These are phyloP conservation scores for Moesziomyces sp. DNA, from an alignment of 1,284 basidiomycete species.

Conservation along the genomic window DNA sequence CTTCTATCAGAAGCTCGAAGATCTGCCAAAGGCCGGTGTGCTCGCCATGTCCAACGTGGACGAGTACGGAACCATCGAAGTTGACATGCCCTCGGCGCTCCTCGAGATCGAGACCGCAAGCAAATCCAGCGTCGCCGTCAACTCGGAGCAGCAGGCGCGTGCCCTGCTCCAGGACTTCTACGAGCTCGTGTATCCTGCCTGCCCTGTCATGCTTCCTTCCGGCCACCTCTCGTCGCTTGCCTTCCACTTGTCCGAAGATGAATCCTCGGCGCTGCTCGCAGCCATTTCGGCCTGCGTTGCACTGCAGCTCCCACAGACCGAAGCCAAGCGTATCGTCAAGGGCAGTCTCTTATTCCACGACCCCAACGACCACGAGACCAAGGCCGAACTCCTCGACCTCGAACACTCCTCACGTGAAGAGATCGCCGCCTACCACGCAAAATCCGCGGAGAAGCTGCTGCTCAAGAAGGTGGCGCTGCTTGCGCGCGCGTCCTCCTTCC, in stretches of 20 bases:
- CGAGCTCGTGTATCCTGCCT: conserved; percentile 58
- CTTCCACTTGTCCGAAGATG: conserved; percentile 58
- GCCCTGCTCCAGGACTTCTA: conserved; percentile 52
- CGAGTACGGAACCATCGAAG: conserved; percentile 31
- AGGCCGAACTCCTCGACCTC: conserved; percentile 40
- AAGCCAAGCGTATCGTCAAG: conserved; percentile 54
- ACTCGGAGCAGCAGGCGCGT: conserved; percentile 51
- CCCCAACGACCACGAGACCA: conserved; percentile 43
- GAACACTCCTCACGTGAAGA: conserved; percentile 49
- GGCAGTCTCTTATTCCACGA: conserved; percentile 40
- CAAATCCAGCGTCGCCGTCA: conserved; percentile 45
- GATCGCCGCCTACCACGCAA: conserved; percentile 55
- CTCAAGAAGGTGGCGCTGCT: conserved; percentile 40
- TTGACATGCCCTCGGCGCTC: conserved; percentile 38
- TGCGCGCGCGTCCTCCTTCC: conserved; percentile 39
- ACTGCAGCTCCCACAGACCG: conserved; percentile 46
- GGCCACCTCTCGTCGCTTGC: conserved; percentile 58
- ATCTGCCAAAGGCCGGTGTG: conserved; percentile 57
- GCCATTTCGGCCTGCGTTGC: conserved; percentile 55
- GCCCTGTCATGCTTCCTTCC: conserved; percentile 56
- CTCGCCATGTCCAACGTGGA: conserved; percentile 25
- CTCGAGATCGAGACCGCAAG: conserved; percentile 39
- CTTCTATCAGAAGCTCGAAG: conserved; percentile 57
- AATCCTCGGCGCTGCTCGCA: conserved; percentile 56
- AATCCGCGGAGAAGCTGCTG: conserved; percentile 53